These are phyloP conservation scores for Coemansia sp. DNA, from an alignment of 192 early-diverging fungal species.

Conservation along the genomic window DNA sequence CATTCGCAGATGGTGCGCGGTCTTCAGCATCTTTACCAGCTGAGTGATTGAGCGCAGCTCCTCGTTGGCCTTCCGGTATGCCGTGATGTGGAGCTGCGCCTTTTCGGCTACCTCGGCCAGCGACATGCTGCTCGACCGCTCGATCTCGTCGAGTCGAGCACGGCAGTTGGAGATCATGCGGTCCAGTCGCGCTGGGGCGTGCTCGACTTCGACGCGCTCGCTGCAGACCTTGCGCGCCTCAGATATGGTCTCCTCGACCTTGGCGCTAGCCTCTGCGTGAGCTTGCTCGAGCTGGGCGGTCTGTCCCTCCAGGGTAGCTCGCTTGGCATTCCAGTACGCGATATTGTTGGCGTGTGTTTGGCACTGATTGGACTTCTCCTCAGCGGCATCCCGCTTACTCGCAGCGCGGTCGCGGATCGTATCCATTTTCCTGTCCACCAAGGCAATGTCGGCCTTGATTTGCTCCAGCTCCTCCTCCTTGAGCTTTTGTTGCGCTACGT, in stretches of 20 bases:
- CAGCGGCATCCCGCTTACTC: conserved; percentile 31
- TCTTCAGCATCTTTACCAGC: conserved; percentile 57
- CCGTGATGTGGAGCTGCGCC: conserved; percentile 47
- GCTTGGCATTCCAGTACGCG: conserved; percentile 59
- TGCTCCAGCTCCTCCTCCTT: conserved; percentile 43
- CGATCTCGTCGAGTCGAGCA: conserved; percentile 56
- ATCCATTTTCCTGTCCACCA: conserved; percentile 40
- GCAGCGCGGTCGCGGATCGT: conserved; percentile 28
- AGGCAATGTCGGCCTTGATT: conserved; percentile 13
- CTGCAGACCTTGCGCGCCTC: conserved; percentile 59
- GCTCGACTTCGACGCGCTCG: conserved; percentile 61
- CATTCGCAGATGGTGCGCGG: conserved; percentile 61
- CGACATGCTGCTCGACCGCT: conserved; percentile 58
- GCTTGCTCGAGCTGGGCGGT: conserved; percentile 20
- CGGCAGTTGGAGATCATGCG: conserved; percentile 58
- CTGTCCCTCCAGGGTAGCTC: conserved; percentile 31
- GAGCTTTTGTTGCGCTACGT: conserved; percentile 48
- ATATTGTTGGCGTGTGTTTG: conserved; percentile 47
- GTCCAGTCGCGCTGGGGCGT: conserved; percentile 56
- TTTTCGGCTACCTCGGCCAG: conserved; percentile 64
- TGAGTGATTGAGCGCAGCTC: conserved; percentile 54
- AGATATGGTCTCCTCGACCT: conserved; percentile 48
- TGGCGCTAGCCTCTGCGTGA: conserved; percentile 21
- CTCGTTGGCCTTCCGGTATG: conserved; percentile 58
- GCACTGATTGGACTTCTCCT: conserved; percentile 26